Conservation (phyloP, 78 protist species). For the Emiliania huxleyi region DNA sequence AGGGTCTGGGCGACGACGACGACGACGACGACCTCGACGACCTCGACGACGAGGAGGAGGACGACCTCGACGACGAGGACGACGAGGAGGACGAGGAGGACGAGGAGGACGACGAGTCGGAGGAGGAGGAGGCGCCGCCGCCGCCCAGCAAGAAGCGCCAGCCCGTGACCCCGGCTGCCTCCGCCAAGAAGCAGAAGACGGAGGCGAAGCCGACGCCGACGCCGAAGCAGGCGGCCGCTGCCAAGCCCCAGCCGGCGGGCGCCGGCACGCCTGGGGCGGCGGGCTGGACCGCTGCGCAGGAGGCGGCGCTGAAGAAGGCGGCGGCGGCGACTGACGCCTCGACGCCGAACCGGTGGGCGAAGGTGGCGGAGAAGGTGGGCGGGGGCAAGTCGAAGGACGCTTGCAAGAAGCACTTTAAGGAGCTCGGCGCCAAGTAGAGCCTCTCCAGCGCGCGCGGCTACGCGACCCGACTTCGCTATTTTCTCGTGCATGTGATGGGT, state of each 20-base stretch:
- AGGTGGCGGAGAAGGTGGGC: neutral
- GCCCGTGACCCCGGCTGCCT: too few species aligned
- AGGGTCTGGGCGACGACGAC: neutral
- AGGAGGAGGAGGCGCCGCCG: neutral
- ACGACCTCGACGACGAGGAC: neutral
- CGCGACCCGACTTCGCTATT: too few species aligned
- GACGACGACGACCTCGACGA: neutral
- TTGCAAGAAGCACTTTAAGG: conserved; percentile 1
- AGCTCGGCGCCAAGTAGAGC: neutral
- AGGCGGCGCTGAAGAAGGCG: neutral
- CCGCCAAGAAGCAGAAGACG: neutral
- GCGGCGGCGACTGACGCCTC: neutral
- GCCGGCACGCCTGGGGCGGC: neutral
- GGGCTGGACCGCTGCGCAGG: neutral
- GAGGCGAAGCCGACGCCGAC: neutral
- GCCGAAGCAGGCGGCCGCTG: neutral
- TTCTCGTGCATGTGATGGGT: too few species aligned
- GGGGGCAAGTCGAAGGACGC: neutral
- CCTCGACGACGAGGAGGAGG: neutral
- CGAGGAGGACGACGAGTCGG: neutral
- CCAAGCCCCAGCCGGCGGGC: neutral
- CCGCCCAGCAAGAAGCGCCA: neutral
- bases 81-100: neutral
- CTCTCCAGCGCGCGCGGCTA: too few species aligned
- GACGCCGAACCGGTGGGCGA: neutral